Evolutionary conservation across 1,284 basidiomycete genomes (phyloP).

Genomic region (Volvariella surrecta): DNA sequence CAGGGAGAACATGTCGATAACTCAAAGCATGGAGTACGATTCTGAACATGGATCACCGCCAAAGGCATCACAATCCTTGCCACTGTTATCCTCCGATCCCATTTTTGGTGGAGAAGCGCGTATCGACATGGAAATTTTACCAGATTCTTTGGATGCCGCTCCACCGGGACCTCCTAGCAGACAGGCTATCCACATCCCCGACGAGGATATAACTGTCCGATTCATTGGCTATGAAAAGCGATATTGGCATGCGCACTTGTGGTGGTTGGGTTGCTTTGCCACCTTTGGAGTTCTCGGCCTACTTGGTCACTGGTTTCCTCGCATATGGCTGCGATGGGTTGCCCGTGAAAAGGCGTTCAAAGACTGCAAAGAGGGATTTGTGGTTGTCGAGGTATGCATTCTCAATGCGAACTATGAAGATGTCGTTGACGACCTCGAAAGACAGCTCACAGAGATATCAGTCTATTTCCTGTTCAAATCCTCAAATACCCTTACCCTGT

Average conservation of each 20-base stretch:
- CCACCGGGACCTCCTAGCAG: constrained; percentile 72
- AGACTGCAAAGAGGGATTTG: constrained; percentile 59
- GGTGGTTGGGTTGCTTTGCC: constrained; percentile 66
- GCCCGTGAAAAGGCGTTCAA: constrained; percentile 81
- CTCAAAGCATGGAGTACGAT: constrained; percentile 57
- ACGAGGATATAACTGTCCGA: constrained; percentile 87
- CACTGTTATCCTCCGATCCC: constrained; percentile 63
- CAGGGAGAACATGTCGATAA: constrained; percentile 31
- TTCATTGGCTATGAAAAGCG: constrained; percentile 86
- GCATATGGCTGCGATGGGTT: constrained; percentile 84
- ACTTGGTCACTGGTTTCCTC: constrained; percentile 91
- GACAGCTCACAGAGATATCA: constrained; percentile 79
- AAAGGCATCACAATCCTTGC: constrained; percentile 41
- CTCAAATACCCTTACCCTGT: constrained; percentile 72
- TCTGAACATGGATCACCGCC: constrained; percentile 59
- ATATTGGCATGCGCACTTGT: constrained; percentile 56
- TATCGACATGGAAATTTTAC: constrained; percentile 64
- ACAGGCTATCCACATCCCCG: constrained; percentile 83
- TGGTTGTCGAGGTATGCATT: constrained; percentile 77
- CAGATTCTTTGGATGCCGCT: constrained; percentile 53
- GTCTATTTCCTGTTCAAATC: constrained; percentile 63
- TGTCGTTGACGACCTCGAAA: constrained; percentile 21
- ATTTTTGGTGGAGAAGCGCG: constrained; percentile 75
- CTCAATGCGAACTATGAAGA: not conserved
- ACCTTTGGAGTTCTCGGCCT: constrained; percentile 76